Base-by-base conservation (phyloP, 169 alveolate genomes). In the Neospora caninum region DNA sequence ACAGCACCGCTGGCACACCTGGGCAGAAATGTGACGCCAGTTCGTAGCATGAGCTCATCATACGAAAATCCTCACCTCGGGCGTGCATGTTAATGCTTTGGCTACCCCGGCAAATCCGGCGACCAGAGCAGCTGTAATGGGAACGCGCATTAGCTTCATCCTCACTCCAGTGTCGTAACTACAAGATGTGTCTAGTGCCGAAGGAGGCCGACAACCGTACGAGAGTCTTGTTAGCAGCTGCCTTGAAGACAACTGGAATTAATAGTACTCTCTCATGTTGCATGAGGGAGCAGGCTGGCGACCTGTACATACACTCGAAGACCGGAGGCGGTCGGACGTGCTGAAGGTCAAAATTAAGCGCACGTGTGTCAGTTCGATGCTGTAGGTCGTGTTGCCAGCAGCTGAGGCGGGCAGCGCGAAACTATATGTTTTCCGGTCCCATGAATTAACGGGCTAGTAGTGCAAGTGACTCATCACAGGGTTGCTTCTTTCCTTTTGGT, bases 1-100 rank as follows among this genome's bases (percentile, higher is more conserved):
- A 91, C 95, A 92, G 93, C 95, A 92, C 69, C 95, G 43, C 82
- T 92, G 95, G 31, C 95, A 92, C 31, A 92, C 88, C 95, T 92
- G 73, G 49, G 41, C 53, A 25, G 34, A 34, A 43, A n/a, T 25
- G 53, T 43, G 31, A 78, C 1, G 45, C 86, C 86, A 16, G 31
- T 43, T 49, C 49, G 86, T 78, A n/a, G 13, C 31, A 20, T 31
- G 67, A 39, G 38, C 18, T 18, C 54, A 43, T 38, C 54, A 13
- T 22, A 82, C 13, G 31, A 82, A 39, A 41, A 25, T 64, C 39
- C 67, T 16, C 4, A 82, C 89, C 89, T 82, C 89, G 36, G 89
- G 89, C 89, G 89, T 82, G 31, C 89, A 82, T 67, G 31, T 41
- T 31, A 82, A 41, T 0, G 89, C 89, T 0, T 20, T 42, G 67